phyloP scores from a whole-genome alignment of 495 filamentous ascomycete species.

The Podospora comata region DNA sequence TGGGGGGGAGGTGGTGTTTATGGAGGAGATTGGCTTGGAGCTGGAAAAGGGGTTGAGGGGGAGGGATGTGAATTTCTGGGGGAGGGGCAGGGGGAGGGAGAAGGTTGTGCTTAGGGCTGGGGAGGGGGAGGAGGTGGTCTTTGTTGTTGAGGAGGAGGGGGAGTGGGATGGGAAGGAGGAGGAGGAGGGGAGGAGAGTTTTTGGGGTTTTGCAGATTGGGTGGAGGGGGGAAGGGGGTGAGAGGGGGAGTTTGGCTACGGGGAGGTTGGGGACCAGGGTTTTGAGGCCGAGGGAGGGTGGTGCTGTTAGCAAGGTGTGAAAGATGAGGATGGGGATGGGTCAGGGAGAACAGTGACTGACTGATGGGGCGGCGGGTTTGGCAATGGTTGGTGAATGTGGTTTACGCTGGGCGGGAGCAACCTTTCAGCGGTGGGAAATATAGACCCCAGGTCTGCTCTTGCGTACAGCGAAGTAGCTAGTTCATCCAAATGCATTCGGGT shows the following conservation, averaged over 20 bases:
- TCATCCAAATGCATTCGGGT: neutral
- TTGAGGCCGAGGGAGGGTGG: slow-evolving; percentile 20
- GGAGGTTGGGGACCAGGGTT: slow-evolving; percentile 62
- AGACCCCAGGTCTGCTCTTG: neutral
- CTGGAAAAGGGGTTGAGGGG: slow-evolving; percentile 47
- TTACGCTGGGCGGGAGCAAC: neutral
- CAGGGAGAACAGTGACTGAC: neutral
- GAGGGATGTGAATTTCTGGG: slow-evolving; percentile 50
- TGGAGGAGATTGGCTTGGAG: slow-evolving; percentile 56
- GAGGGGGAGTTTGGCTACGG: slow-evolving; percentile 79
- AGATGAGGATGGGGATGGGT: neutral
- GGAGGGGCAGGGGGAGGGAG: slow-evolving; percentile 32
- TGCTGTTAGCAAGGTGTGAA: neutral
- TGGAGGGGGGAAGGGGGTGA: slow-evolving; percentile 92
- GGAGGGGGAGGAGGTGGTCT: slow-evolving; percentile 90
- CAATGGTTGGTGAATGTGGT: neutral
- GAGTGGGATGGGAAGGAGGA: slow-evolving; percentile 47
- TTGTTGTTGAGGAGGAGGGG: slow-evolving; percentile 69
- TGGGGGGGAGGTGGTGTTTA: slow-evolving; percentile 55
- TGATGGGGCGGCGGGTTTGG: no score
- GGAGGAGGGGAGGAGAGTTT: slow-evolving; percentile 60
- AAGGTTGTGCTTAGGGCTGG: slow-evolving; percentile 32
- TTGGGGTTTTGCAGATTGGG: slow-evolving; percentile 81
- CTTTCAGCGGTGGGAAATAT: neutral
- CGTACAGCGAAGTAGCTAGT: neutral